These are phyloP conservation scores for Candida tetrigidarum DNA, from an alignment of 1,139 yeast species.

Conservation along the genomic window DNA sequence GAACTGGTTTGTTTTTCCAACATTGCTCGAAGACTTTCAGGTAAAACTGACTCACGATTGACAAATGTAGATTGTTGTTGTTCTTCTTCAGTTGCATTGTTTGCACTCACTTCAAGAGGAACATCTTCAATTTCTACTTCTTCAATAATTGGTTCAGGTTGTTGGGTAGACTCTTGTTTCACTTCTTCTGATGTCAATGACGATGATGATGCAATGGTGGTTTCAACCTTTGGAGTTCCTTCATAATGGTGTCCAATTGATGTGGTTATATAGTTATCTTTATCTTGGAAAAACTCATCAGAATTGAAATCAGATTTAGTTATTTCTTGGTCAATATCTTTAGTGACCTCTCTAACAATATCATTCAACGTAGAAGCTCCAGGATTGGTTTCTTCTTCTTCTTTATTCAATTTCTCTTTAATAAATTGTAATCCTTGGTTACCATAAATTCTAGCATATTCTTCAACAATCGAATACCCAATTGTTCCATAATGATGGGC, in stretches of 20 bases:
- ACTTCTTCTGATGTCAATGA: slow-evolving; percentile 5
- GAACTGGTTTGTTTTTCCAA: neutral
- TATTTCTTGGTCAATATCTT: slow-evolving; percentile 22
- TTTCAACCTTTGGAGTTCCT: slow-evolving; percentile 14
- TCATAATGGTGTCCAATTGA: slow-evolving; percentile 6
- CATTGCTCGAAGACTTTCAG: slow-evolving; percentile 6
- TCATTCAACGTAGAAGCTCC: slow-evolving; percentile 20
- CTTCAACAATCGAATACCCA: slow-evolving; percentile 31
- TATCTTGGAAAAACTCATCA: slow-evolving; percentile 22
- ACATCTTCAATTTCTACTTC: slow-evolving; percentile 4
- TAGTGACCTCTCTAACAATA: slow-evolving; percentile 24
- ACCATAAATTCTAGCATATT: slow-evolving; percentile 22
- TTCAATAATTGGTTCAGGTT: slow-evolving; percentile 3
- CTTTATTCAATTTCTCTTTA: slow-evolving; percentile 46
- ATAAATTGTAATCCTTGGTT: slow-evolving; percentile 34
- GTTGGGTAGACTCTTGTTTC: slow-evolving; percentile 6
- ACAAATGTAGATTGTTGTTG: slow-evolving; percentile 1
- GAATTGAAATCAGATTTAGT: slow-evolving; percentile 22
- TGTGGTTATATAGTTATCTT: slow-evolving; percentile 20
- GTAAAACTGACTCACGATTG: neutral
- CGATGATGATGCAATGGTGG: slow-evolving; percentile 12
- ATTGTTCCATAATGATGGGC: slow-evolving; percentile 24
- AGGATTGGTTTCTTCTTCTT: slow-evolving; percentile 19
- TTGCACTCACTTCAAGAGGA: neutral
- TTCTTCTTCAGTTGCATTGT: neutral